phyloP scores from a whole-genome alignment of 2,329 filamentous ascomycete species.

The Beauveria caledonica region DNA sequence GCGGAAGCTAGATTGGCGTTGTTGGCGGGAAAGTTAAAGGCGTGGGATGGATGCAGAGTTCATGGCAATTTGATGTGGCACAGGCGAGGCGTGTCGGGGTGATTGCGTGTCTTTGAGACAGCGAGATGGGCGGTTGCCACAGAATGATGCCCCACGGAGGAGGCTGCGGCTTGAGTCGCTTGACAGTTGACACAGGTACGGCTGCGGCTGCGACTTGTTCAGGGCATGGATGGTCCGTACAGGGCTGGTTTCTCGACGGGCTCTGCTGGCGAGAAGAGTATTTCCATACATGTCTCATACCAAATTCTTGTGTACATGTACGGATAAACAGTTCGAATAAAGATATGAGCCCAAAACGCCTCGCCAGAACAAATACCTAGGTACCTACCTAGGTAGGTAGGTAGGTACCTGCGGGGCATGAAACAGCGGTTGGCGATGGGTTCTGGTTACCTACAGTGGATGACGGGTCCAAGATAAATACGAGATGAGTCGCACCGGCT shows the following conservation, averaged over 20 bases:
- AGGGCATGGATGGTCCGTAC: too few relatives aligned
- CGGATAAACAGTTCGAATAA: too few relatives aligned
- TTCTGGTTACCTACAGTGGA: background rate
- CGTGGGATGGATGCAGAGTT: background rate
- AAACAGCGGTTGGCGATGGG: background rate
- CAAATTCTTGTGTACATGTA: too few relatives aligned
- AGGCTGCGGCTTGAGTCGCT: background rate
- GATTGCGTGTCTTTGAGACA: constrained; percentile 10
- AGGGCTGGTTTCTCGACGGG: too few relatives aligned
- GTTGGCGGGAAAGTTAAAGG: background rate
- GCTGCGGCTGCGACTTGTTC: background rate
- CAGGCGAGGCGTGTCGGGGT: background rate
- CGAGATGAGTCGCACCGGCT: background rate
- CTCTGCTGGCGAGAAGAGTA: too few relatives aligned
- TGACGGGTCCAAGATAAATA: background rate
- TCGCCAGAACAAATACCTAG: too few relatives aligned
- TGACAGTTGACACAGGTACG: background rate
- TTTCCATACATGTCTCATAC: too few relatives aligned
- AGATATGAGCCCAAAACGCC: too few relatives aligned
- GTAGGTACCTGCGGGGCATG: background rate
- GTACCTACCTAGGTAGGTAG: too few relatives aligned
- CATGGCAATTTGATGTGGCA: constrained; percentile 8
- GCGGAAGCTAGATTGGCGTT: background rate
- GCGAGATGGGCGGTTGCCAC: constrained; percentile 5
- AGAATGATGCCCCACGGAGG: constrained; percentile 5